phyloP scores from a whole-genome alignment of 208 protist genomes.

The Tritrichomonas musculus region DNA sequence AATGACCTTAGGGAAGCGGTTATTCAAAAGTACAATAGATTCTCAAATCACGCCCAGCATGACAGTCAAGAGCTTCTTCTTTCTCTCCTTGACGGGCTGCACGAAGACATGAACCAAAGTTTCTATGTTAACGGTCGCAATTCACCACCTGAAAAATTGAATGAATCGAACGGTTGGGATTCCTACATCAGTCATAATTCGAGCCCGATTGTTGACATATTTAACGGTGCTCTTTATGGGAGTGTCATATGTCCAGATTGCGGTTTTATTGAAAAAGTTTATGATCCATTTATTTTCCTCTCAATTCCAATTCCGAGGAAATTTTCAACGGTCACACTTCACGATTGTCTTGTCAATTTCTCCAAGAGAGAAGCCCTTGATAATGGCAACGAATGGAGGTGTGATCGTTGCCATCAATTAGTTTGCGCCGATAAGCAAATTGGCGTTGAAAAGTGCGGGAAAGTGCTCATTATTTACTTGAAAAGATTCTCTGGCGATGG shows the following conservation, averaged over 20 bases:
- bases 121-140: too few species aligned
- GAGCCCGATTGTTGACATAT: too few species aligned
- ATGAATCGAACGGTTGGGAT: too few species aligned
- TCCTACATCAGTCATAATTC: too few species aligned
- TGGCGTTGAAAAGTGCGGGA: background rate
- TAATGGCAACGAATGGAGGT: background rate
- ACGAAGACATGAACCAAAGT: background rate
- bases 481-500: background rate
- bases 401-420: background rate
- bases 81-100: background rate
- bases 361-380: background rate
- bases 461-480: background rate
- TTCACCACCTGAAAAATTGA: too few species aligned
- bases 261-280: background rate
- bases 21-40: background rate
- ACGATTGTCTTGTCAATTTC: background rate
- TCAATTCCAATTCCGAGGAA: conserved; percentile 38
- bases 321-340: background rate
- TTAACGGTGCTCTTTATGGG: too few species aligned
- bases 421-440: background rate
- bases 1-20: background rate
- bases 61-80: background rate
- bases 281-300: background rate
- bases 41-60: background rate
- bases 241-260: background rate